phyloP scores from a whole-genome alignment of 2,329 filamentous ascomycete genomes.

The Beauveria sp. region DNA sequence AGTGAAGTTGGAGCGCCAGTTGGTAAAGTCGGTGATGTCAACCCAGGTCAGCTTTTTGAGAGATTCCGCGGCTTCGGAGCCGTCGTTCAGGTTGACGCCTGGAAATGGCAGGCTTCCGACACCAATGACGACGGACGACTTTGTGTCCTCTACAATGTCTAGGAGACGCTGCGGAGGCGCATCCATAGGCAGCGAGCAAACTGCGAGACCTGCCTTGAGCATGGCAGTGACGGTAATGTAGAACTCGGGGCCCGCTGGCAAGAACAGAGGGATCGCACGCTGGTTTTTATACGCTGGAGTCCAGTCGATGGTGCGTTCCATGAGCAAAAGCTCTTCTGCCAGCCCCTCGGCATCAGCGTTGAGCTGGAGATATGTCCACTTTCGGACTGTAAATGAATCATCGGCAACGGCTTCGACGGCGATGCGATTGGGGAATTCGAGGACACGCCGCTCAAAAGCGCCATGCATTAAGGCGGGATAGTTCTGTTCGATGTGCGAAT shows the following conservation, averaged over 20 bases:
- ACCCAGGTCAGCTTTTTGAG: constrained; percentile 9
- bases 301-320: constrained; percentile 8
- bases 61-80: neutral
- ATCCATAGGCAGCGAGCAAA: constrained; percentile 9
- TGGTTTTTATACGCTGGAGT: constrained; percentile 6
- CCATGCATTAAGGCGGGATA: constrained; percentile 7
- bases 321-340: constrained; percentile 5
- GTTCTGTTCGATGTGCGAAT: constrained; percentile 1
- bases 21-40: constrained; percentile 6
- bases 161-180: constrained; percentile 8
- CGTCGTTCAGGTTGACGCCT: constrained; percentile 18
- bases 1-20: constrained; percentile 7
- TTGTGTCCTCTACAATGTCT: constrained; percentile 7
- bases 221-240: constrained; percentile 15
- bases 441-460: constrained; percentile 6
- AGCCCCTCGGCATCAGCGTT: constrained; percentile 8
- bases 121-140: constrained; percentile 12
- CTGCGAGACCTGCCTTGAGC: constrained; percentile 7
- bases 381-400: constrained; percentile 8
- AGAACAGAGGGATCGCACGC: constrained; percentile 11
- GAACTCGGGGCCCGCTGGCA: constrained; percentile 10
- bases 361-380: constrained; percentile 7
- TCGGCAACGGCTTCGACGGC: constrained; percentile 8
- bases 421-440: constrained; percentile 6
- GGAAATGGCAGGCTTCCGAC: constrained; percentile 17